phyloP scores from a whole-genome alignment of 1,284 basidiomycete species.

The Cutaneotrichosporon arboriforme region DNA sequence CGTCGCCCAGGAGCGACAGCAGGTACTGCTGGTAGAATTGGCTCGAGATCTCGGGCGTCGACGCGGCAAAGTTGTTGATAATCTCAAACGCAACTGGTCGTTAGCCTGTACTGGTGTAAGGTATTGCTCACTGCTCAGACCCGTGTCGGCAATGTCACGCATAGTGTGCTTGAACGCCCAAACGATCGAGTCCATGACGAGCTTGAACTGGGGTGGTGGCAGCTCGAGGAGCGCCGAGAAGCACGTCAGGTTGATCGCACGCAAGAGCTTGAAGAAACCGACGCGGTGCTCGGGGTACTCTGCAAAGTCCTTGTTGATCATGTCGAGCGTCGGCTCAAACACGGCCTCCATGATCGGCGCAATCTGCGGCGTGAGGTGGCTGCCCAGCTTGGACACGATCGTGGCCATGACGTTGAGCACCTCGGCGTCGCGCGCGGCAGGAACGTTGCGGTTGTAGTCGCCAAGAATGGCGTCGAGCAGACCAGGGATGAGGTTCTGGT shows the following conservation, averaged over 20 bases:
- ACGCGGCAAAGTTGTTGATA: constrained; percentile 87
- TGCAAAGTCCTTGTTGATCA: constrained; percentile 99
- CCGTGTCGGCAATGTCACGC: constrained; percentile 96
- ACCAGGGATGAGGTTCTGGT: constrained; percentile 87
- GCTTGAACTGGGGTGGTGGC: constrained; percentile 89
- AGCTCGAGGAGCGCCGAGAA: constrained; percentile 89
- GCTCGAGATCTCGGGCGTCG: constrained; percentile 70
- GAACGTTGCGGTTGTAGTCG: constrained; percentile 93
- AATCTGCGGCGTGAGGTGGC: constrained; percentile 87
- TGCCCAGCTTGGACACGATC: constrained; percentile 81
- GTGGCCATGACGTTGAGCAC: constrained; percentile 97
- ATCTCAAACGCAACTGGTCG: constrained; percentile 79
- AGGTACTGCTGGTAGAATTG: constrained; percentile 89
- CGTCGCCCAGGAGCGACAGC: constrained; percentile 88
- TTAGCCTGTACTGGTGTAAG: neutral
- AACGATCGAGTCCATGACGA: constrained; percentile 96
- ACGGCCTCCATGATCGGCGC: constrained; percentile 92
- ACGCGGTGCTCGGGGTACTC: constrained; percentile 97
- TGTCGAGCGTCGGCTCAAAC: constrained; percentile 93
- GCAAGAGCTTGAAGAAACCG: constrained; percentile 93
- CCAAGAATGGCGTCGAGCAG: constrained; percentile 93
- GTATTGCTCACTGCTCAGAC: constrained; percentile 58
- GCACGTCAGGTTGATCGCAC: constrained; percentile 89
- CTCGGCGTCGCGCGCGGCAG: constrained; percentile 90
- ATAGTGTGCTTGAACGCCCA: constrained; percentile 99